Evolutionary conservation across 1,284 basidiomycete genomes (phyloP).

Genomic region (Erythrobasidium hasegawianum): DNA sequence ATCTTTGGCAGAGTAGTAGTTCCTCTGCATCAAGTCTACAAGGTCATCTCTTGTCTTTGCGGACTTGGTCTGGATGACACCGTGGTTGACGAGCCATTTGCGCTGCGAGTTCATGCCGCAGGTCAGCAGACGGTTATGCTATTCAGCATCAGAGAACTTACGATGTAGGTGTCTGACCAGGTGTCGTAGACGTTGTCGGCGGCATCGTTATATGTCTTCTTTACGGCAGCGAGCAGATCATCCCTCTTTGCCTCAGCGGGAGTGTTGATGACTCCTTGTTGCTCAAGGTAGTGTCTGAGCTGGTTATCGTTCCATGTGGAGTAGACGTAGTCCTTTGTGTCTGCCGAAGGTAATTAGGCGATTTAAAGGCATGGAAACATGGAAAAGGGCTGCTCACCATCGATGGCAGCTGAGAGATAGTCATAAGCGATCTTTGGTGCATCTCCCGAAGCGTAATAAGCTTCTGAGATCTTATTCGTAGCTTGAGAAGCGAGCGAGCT

Average conservation of each 20-base stretch:
- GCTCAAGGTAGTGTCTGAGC: slow-evolving; percentile 61
- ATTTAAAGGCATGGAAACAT: too few relatives aligned
- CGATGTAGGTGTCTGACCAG: slow-evolving; percentile 81
- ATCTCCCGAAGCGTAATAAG: slow-evolving; percentile 44
- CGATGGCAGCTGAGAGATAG: slow-evolving; percentile 57
- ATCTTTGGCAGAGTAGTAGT: slow-evolving; percentile 65
- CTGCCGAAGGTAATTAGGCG: slow-evolving; percentile 45
- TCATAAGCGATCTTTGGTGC: slow-evolving; percentile 50
- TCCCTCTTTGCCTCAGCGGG: slow-evolving; percentile 38
- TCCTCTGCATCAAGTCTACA: slow-evolving; percentile 65
- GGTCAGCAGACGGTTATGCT: too few relatives aligned
- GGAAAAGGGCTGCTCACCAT: slow-evolving; percentile 46
- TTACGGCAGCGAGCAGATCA: slow-evolving; percentile 46
- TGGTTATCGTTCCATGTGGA: slow-evolving; percentile 79
- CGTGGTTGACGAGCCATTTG: slow-evolving; percentile 76
- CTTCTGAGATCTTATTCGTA: slow-evolving; percentile 43
- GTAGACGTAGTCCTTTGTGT: slow-evolving; percentile 78
- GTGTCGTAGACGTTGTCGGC: slow-evolving; percentile 67
- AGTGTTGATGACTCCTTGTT: slow-evolving; percentile 67
- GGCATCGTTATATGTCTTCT: slow-evolving; percentile 61
- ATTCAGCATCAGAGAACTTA: too few relatives aligned
- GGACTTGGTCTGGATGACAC: slow-evolving; percentile 60
- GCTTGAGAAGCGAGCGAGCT: slow-evolving; percentile 16
- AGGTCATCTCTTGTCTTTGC: slow-evolving; percentile 69
- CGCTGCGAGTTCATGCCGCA: slow-evolving; percentile 58